Percentiles rank a stretch among this genome's conserved stretches.
Conservation (phyloP, 805 yeast genomes). For the Wickerhamomyces bisporus region DNA sequence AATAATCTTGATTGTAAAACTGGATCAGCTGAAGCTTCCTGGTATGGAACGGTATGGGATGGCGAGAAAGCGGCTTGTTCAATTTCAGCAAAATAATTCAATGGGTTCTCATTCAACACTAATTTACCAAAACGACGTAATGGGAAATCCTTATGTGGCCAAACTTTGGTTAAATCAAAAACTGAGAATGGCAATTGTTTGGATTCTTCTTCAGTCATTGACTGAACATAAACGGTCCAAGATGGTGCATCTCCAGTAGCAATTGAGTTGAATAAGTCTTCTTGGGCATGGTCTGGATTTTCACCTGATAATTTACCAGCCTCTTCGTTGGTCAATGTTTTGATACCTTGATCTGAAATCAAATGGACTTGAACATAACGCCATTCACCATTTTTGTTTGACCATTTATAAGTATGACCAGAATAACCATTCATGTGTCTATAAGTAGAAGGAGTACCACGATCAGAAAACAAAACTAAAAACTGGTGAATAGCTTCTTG, state of each 20-base stretch:
- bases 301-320: slow-evolving; percentile 64
- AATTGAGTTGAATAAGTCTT: slow-evolving; percentile 74
- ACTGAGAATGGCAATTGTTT: slow-evolving; percentile 72
- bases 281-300: slow-evolving; percentile 78
- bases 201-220: slow-evolving; percentile 82
- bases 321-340: slow-evolving; percentile 46
- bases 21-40: slow-evolving; percentile 80
- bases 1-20: slow-evolving; percentile 77
- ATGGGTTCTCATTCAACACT: slow-evolving; percentile 75
- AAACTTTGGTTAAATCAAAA: slow-evolving; percentile 85
- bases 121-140: slow-evolving; percentile 80
- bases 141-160: slow-evolving; percentile 89
- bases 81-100: slow-evolving; percentile 81
- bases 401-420: slow-evolving; percentile 81
- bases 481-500: slow-evolving; percentile 76
- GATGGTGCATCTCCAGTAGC: slow-evolving; percentile 74
- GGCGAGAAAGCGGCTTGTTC: slow-evolving; percentile 87
- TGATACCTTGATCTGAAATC: slow-evolving; percentile 57
- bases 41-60: slow-evolving; percentile 78
- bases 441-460: slow-evolving; percentile 75
- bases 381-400: slow-evolving; percentile 72
- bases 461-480: slow-evolving; percentile 65
- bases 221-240: slow-evolving; percentile 82
- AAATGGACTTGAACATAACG: slow-evolving; percentile 75
- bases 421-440: slow-evolving; percentile 83